Evolutionary conservation across 768 basidiomycete species (phyloP).

Genomic region (Dacryopinax primogenitus): DNA sequence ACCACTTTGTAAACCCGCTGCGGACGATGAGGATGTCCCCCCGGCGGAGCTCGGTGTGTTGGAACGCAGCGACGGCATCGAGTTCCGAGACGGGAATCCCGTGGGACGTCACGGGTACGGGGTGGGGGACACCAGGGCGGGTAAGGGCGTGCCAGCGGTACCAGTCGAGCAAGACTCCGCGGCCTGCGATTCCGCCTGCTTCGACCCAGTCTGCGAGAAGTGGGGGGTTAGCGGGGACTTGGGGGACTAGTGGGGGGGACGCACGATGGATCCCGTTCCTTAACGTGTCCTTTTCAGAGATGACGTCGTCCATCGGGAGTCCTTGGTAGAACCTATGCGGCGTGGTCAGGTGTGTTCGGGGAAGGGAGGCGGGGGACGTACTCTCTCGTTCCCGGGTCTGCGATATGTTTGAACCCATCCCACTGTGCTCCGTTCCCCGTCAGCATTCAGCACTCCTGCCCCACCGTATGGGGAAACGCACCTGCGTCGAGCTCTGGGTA

Average conservation of each 20-base stretch:
- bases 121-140: conserved; percentile 34
- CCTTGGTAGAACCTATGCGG: background rate
- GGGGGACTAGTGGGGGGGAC: background rate
- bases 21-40: conserved; percentile 52
- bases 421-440: background rate
- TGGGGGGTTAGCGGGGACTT: background rate
- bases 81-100: conserved; percentile 41
- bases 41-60: conserved; percentile 45
- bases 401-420: background rate
- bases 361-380: background rate
- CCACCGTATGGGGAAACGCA: too few species aligned
- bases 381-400: background rate
- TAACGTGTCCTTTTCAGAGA: background rate
- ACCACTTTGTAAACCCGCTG: conserved; percentile 44
- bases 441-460: too few species aligned
- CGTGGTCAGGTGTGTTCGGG: background rate
- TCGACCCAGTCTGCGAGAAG: background rate
- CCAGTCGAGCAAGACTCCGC: conserved; percentile 56
- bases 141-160: conserved; percentile 36
- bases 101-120: conserved; percentile 48
- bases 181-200: conserved; percentile 41
- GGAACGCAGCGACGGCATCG: conserved; percentile 43
- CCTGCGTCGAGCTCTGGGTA: background rate
- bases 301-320: background rate
- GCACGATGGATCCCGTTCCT: background rate